Evolutionary conservation across 148 eudicot species (phyloP), one percentile per base, ranked within the genome.

Genomic region (Cornus florida): DNA sequence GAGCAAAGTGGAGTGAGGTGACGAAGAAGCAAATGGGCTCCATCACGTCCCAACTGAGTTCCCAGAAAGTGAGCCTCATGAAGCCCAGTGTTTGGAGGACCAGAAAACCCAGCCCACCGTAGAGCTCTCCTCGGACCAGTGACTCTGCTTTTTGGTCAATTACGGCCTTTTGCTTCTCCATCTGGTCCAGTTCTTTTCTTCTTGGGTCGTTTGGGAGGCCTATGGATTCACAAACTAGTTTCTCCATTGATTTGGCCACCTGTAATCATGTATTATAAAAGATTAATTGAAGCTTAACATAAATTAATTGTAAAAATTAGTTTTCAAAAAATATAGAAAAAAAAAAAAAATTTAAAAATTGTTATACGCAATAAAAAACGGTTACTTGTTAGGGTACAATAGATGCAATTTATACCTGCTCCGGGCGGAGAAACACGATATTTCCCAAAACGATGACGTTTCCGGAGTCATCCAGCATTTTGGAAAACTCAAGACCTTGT

Each of bases 21-120:
- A 80, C 89, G 72, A 88, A 92, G 84, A 88, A 92, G 82, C 96
- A 92, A 80, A 92, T 88, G 73, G 96, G 96, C 84, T 92, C 96
- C 96, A 92, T 92, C 64, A 92, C 96, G 72, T 92, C 96, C 96
- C 96, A 92, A 46, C 73, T 87, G 0, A 92, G 86, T 60, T 92
- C 96, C 93, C 96, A 92, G 60, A 92, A 90, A 2, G 96, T 92
- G 0, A 92, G 89, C 88, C 96, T 92, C 93, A 92, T 92, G 69
- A 87, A 92, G 71, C 86, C 96, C 85, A 83, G n/a, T 23, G 91
- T 90, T 79, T 92, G 96, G 9, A 84, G 33, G 46, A 82, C 69
- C 39, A 88, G 4, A 41, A 86, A 85, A 81, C 90, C 96, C 83
- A 92, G 82, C 80, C 96, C 96, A 80, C 81, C 69, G 50, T 85